Evolutionary conservation across 2,329 filamentous ascomycete genomes (phyloP).

Genomic region (Trichoderma cornu-damae): DNA sequence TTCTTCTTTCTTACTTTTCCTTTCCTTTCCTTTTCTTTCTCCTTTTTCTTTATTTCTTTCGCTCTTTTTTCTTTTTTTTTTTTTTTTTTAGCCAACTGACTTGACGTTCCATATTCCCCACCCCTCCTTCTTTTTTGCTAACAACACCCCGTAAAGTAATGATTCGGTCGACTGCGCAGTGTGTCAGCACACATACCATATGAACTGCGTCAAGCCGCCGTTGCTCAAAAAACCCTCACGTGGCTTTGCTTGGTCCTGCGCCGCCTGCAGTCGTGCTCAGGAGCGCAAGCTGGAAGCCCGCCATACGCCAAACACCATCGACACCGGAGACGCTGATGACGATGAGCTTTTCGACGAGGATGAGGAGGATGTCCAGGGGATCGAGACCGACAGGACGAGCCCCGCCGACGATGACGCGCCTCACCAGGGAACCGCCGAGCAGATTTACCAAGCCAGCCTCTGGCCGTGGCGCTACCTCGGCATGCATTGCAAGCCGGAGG

Average conservation of each 20-base stretch:
- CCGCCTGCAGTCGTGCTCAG: constrained; percentile 90
- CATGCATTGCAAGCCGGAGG: constrained; percentile 90
- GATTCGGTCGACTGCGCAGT: constrained; percentile 97
- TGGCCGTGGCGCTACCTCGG: constrained; percentile 97
- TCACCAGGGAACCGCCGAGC: constrained; percentile 68
- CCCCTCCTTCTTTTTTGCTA: no score
- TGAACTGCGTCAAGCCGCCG: constrained; percentile 92
- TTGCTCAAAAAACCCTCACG: constrained; percentile 92
- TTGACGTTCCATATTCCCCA: neutral
- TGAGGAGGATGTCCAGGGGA: constrained; percentile 58
- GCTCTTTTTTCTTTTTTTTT: neutral
- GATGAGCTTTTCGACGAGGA: constrained; percentile 63
- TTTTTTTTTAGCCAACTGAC: neutral
- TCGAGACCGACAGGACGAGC: constrained; percentile 58
- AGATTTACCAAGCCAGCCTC: constrained; percentile 85
- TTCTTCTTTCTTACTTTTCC: neutral
- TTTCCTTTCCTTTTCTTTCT: neutral
- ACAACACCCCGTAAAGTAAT: constrained; percentile 48
- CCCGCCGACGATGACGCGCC: constrained; percentile 54
- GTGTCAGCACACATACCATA: constrained; percentile 92
- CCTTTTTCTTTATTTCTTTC: neutral
- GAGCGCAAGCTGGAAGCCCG: constrained; percentile 88
- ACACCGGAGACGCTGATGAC: constrained; percentile 61
- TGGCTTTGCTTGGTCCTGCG: constrained; percentile 97
- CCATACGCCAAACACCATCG: constrained; percentile 71